Percentiles rank a stretch among this genome's conserved stretches.
Evolutionary conservation across 108 stramenopile genomes (phyloP).

Genomic region (Craspedostauros australis): DNA sequence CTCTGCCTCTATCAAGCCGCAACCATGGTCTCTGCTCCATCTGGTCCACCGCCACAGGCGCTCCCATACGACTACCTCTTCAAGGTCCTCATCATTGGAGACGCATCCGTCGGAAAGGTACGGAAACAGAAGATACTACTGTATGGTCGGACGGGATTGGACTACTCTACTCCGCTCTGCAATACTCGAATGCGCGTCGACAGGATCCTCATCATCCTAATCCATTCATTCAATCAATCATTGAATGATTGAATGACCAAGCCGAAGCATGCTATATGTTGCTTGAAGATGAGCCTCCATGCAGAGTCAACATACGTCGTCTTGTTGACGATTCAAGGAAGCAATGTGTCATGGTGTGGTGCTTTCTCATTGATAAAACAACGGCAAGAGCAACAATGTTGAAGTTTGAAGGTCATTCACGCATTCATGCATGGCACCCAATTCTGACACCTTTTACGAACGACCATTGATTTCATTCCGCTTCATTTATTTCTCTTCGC

Average conservation of each 20-base stretch:
- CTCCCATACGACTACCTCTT: constrained; percentile 98
- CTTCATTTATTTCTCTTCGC: neutral
- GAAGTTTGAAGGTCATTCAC: neutral
- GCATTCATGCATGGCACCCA: neutral
- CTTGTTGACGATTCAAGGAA: neutral
- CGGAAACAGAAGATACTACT: too few relatives aligned
- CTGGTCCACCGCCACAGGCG: constrained; percentile 50
- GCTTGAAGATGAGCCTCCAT: neutral
- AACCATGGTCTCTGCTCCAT: constrained; percentile 28
- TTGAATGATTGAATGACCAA: too few relatives aligned
- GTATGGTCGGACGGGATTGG: neutral
- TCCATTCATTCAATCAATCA: too few relatives aligned
- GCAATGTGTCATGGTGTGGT: neutral
- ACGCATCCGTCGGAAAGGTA: constrained; percentile 97
- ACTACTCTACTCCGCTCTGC: too few relatives aligned
- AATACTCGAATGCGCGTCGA: too few relatives aligned
- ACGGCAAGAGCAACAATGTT: neutral
- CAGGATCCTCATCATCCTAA: too few relatives aligned
- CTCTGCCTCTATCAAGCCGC: too few relatives aligned
- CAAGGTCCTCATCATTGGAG: constrained; percentile 97
- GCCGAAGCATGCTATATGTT: neutral
- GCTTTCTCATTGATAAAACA: neutral
- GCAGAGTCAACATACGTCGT: neutral
- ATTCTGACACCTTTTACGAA: neutral
- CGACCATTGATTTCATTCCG: neutral